Evolutionary conservation across 345 rosid species (phyloP), one percentile per base, ranked within the genome.

Genomic region (Crucihimalaya himalaica): DNA sequence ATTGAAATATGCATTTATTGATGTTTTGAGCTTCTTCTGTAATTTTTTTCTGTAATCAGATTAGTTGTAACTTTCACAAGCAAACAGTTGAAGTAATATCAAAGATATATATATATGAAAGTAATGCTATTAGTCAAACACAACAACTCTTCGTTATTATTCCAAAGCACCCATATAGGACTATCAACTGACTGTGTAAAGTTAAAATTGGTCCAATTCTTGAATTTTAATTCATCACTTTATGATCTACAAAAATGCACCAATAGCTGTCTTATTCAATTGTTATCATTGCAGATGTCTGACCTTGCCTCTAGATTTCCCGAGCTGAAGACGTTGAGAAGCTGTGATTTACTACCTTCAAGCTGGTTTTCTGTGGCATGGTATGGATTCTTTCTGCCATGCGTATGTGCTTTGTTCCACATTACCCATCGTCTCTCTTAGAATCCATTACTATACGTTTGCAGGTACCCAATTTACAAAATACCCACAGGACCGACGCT

Each of bases 281-380:
- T 74, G 37, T 52, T 68, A 61, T 52, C 46, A 43, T 65, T 72
- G 23, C 87, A 93, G 97, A 79, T 95, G 75, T 77, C 82, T 29
- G 90, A 79, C 74, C 93, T 95, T 9, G 88, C 92, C 52, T 72
- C 78, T 66, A 82, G 53, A 39, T 89, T 81, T 74, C 89, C 97
- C 0, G 88, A 77, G 75, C 84, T 95, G 71, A 84, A 81, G 67
- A 85, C 88, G 0, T 76, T 79, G 9, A 85, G 83, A 84, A 95
- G 99, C 74, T 92, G 85, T 79, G 94, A 89, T 74, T 74, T 90
- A 64, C 81, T 83, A 31, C 76, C 87, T 59, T 79, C 83, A 42
- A 89, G 98, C 81, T 95, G 99, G 99, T 78, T 95, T 58, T 92
- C 99, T 64, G 97, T 90, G 70, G 99, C 99, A 54, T 95, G 99